Evolutionary conservation across 2,329 filamentous ascomycete species (phyloP).

Genomic region (Aspergillus versicolor): DNA sequence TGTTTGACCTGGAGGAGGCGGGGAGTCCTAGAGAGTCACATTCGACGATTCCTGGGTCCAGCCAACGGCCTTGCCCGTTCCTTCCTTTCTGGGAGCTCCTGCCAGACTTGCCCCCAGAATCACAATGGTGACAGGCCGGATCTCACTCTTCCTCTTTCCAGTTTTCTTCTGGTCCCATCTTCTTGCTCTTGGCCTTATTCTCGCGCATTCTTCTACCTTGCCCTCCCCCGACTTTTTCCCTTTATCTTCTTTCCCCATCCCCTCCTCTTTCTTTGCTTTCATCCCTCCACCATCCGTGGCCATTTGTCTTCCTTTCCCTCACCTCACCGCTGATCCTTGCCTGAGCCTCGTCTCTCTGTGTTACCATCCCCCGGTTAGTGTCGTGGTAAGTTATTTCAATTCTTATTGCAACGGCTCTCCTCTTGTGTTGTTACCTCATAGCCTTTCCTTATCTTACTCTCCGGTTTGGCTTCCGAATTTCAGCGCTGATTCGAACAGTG

Average conservation of each 20-base stretch:
- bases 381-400: slow-evolving; percentile 8
- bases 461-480: no score
- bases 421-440: not conserved
- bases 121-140: slow-evolving; percentile 7
- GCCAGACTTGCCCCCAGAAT: not conserved
- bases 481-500: slow-evolving; percentile 4
- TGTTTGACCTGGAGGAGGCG: not conserved
- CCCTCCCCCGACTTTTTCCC: not conserved
- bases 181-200: slow-evolving; percentile 1
- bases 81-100: slow-evolving; percentile 15
- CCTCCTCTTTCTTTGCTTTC: not conserved
- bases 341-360: not conserved
- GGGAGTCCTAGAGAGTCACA: slow-evolving; percentile 1
- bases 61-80: not conserved
- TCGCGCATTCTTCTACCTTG: not conserved
- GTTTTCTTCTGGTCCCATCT: slow-evolving; percentile 1
- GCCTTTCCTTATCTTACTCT: not conserved
- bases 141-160: not conserved
- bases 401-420: not conserved
- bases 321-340: slow-evolving; percentile 1
- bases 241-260: not conserved
- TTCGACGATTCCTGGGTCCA: not conserved
- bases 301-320: not conserved
- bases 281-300: not conserved
- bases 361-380: not conserved